These are phyloP conservation scores for Ogataea naganishii DNA, from an alignment of 805 yeast genomes.

Conservation along the genomic window DNA sequence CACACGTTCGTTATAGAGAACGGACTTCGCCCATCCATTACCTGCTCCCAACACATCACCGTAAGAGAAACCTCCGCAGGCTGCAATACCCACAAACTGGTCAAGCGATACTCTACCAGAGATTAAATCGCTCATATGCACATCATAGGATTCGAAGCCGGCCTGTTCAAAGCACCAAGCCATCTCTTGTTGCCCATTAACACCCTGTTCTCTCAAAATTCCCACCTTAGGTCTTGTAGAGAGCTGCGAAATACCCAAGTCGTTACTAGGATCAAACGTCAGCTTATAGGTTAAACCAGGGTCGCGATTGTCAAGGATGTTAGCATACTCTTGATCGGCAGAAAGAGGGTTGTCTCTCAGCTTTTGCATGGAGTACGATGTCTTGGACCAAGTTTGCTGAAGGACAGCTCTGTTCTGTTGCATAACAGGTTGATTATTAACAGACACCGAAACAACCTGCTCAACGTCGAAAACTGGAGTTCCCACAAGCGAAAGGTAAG, in stretches of 20 bases:
- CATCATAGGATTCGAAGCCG: slow-evolving; percentile 90
- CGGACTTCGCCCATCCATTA: slow-evolving; percentile 98
- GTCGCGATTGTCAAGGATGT: slow-evolving; percentile 70
- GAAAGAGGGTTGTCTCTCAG: slow-evolving; percentile 90
- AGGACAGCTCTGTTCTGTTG: slow-evolving; percentile 54
- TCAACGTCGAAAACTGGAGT: slow-evolving; percentile 46
- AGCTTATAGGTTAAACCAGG: slow-evolving; percentile 85
- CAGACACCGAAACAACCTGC: slow-evolving; percentile 36
- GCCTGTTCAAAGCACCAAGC: slow-evolving; percentile 95
- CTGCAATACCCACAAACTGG: slow-evolving; percentile 88
- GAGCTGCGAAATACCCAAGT: slow-evolving; percentile 29
- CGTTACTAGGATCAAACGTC: slow-evolving; percentile 54
- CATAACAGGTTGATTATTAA: slow-evolving; percentile 39
- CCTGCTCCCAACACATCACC: slow-evolving; percentile 99
- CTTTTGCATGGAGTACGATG: slow-evolving; percentile 84
- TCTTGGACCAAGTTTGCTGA: slow-evolving; percentile 79
- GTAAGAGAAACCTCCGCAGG: slow-evolving; percentile 98
- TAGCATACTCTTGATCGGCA: slow-evolving; percentile 76
- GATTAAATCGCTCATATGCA: slow-evolving; percentile 91
- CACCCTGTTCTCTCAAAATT: slow-evolving; percentile 96
- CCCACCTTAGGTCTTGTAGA: slow-evolving; percentile 77
- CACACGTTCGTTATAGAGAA: slow-evolving; percentile 71
- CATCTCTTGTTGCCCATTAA: slow-evolving; percentile 97
- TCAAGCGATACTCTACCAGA: slow-evolving; percentile 63
- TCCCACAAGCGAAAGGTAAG: slow-evolving; percentile 57